phyloP scores from a whole-genome alignment of 371 early-diverging fungal genomes.

The Actinomucor elegans region DNA sequence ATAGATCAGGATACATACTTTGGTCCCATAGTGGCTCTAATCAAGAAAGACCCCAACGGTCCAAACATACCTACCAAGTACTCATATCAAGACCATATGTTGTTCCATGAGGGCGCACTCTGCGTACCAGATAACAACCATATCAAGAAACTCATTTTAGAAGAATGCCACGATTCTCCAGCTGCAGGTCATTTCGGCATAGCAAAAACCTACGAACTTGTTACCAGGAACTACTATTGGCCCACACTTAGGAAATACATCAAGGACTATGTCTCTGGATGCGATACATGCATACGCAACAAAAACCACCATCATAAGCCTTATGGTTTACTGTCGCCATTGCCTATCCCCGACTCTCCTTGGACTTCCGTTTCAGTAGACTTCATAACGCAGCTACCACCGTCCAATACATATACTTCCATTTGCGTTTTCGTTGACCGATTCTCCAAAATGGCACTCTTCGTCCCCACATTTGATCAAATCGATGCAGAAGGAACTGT shows the following conservation, averaged over 20 bases:
- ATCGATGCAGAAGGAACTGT: slow-evolving; percentile 30
- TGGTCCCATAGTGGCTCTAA: too few relatives aligned
- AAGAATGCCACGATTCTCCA: too few relatives aligned
- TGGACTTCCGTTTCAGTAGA: slow-evolving; percentile 30
- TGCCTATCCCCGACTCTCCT: slow-evolving; percentile 31
- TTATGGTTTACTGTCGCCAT: slow-evolving; percentile 38
- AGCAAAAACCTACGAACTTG: slow-evolving; percentile 38
- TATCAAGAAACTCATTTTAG: too few relatives aligned
- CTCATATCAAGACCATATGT: too few relatives aligned
- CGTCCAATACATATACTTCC: not conserved
- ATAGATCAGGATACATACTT: too few relatives aligned
- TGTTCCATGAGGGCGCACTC: too few relatives aligned
- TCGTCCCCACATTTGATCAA: slow-evolving; percentile 30
- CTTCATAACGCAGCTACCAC: slow-evolving; percentile 22
- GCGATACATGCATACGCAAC: slow-evolving; percentile 40
- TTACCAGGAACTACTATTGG: slow-evolving; percentile 43
- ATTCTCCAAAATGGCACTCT: slow-evolving; percentile 45
- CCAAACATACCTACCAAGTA: too few relatives aligned
- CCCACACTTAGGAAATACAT: slow-evolving; percentile 35
- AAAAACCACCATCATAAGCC: slow-evolving; percentile 26
- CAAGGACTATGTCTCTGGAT: slow-evolving; percentile 35
- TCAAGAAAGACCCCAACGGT: too few relatives aligned
- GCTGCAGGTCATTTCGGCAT: slow-evolving; percentile 54
- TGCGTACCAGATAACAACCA: too few relatives aligned
- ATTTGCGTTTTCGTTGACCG: slow-evolving; percentile 51